These are phyloP conservation scores for Pascua sp. DNA, from an alignment of 1,284 basidiomycete genomes.

Conservation along the genomic window DNA sequence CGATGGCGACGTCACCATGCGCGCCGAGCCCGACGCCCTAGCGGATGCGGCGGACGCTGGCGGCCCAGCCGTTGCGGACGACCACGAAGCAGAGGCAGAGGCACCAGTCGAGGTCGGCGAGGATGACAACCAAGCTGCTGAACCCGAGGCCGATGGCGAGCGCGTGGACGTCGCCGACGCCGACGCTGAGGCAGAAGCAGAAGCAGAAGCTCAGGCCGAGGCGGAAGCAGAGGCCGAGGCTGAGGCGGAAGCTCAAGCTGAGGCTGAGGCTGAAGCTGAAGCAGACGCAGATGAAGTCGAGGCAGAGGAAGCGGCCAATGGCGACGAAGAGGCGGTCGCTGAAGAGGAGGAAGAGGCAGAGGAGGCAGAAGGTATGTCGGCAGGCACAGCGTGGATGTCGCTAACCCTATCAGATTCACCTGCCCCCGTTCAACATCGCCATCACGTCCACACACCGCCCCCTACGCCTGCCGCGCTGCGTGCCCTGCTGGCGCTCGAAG, in stretches of 20 bases:
- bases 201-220: constrained; percentile 5
- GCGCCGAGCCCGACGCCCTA: constrained; percentile 7
- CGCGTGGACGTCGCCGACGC: too few relatives aligned
- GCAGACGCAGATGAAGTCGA: not conserved
- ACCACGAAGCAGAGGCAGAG: not conserved
- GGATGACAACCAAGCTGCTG: not conserved
- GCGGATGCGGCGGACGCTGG: not conserved
- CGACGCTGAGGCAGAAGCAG: constrained; percentile 2
- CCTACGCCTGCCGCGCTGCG: constrained; percentile 53
- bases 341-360: constrained; percentile 17
- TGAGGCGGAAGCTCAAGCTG: not conserved
- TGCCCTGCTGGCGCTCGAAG: constrained; percentile 55
- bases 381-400: not conserved
- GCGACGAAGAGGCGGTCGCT: constrained; percentile 4
- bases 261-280: not conserved
- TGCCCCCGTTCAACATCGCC: constrained; percentile 2
- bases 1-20: constrained; percentile 26
- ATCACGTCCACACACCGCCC: constrained; percentile 45
- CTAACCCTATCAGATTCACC: constrained; percentile 5
- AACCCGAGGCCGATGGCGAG: constrained; percentile 2
- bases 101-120: constrained; percentile 1
- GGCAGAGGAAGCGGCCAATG: constrained; percentile 2
- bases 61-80: constrained; percentile 1
- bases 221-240: constrained; percentile 4
- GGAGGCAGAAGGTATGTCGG: constrained; percentile 9